Base-by-base conservation (phyloP, 2,329 filamentous ascomycete genomes). In the Sphaerulina musiva region DNA sequence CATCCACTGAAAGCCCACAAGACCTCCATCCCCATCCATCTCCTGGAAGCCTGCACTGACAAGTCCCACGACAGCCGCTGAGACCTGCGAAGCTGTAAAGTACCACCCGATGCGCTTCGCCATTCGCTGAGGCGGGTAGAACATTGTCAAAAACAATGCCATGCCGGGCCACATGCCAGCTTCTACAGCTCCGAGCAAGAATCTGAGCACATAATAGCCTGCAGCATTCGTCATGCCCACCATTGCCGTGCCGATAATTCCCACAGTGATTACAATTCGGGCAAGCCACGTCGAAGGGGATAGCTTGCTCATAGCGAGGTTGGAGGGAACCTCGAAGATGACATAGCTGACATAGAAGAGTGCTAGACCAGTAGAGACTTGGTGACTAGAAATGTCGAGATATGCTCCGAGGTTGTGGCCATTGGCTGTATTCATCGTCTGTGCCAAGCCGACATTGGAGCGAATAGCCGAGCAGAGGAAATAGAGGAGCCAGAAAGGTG, bases 121-220 rank as follows among this genome's bases (percentile, higher is more conserved):
- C 1, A 86, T 93, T 10, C 87, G 80, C 5, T 87, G 88, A 0
- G 90, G 89, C 6, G 90, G 90, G 67, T 95, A 95, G 76, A 95
- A 95, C 6, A 95, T 78, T 0, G 90, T 95, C 45, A 95, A 77
- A 67, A 95, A 95, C 70, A 93, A 93, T 8, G 89, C 83, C 90
- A 95, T 95, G 47, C 90, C 90, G 0, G 90, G 90, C 90, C 90
- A 95, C 85, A 95, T 90, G 45, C 90, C 90, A 1, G 90, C 90
- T 68, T 91, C 91, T 23, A 95, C 89, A 11, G 93, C 80, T 46
- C 90, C 90, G 6, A 95, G 80, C 9, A 95, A 78, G 53, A 95
- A 85, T 6, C 90, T 84, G 29, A 95, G 78, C n/a, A 95, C 76
- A 62, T 92, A 91, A 63, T 95, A 78, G 66, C 88, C 93, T 86